Conservation (phyloP, 2,329 filamentous ascomycete genomes). For the Trichoderma harzianum region DNA sequence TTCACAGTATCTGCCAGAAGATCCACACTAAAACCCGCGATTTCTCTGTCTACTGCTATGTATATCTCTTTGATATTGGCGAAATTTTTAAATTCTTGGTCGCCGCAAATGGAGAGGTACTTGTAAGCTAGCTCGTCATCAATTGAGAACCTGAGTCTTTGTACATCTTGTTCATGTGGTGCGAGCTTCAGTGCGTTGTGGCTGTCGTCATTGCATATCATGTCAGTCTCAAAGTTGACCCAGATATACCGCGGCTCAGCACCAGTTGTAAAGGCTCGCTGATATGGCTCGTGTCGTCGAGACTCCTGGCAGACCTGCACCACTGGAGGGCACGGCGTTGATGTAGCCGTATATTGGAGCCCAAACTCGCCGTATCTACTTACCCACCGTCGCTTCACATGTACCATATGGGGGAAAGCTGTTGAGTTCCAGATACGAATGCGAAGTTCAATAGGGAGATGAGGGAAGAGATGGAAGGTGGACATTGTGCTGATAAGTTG, state of each 20-base stretch:
- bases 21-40: not conserved
- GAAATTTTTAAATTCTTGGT: not conserved
- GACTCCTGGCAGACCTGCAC: not conserved
- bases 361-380: too few species aligned
- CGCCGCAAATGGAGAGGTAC: not conserved
- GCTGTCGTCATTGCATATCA: not conserved
- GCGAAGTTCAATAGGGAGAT: not conserved
- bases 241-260: not conserved
- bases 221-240: not conserved
- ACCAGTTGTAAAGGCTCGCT: not conserved
- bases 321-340: not conserved
- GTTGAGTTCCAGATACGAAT: not conserved
- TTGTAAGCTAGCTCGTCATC: not conserved
- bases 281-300: not conserved
- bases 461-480: not conserved
- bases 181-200: rapidly evolving
- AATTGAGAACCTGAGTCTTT: not conserved
- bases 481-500: not conserved
- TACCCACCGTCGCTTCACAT: not conserved
- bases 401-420: not conserved
- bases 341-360: not conserved
- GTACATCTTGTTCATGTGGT: not conserved
- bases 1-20: not conserved
- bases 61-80: not conserved
- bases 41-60: not conserved